These are phyloP conservation scores for Penicillium salamii DNA, from an alignment of 495 filamentous ascomycete genomes.

Conservation along the genomic window DNA sequence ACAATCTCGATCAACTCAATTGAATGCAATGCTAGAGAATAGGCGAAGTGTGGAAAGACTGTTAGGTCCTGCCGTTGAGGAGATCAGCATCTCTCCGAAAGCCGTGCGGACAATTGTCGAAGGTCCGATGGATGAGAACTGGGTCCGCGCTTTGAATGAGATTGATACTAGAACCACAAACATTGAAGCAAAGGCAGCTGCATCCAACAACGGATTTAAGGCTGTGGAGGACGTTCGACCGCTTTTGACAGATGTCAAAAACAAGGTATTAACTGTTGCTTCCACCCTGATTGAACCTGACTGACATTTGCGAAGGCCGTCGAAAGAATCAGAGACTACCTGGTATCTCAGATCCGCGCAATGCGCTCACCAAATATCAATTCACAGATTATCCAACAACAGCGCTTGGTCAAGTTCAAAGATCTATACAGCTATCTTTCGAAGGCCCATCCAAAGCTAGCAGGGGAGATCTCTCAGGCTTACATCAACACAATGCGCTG, in stretches of 20 bases:
- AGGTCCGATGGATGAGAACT: conserved; percentile 84
- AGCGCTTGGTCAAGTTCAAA: conserved; percentile 81
- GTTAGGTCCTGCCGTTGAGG: conserved; percentile 86
- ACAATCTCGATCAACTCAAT: conserved; percentile 75
- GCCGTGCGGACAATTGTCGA: conserved; percentile 81
- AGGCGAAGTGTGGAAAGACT: conserved; percentile 83
- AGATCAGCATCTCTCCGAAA: conserved; percentile 80
- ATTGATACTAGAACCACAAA: conserved; percentile 73
- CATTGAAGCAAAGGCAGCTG: conserved; percentile 60
- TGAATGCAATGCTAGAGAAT: conserved; percentile 89
- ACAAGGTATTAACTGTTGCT: conserved; percentile 53
- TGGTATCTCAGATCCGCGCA: conserved; percentile 91
- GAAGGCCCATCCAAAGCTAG: conserved; percentile 71
- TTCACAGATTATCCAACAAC: conserved; percentile 91
- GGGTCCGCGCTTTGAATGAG: conserved; percentile 82
- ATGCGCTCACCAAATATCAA: conserved; percentile 92
- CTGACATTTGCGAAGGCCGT: conserved; percentile 59
- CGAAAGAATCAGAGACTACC: conserved; percentile 88
- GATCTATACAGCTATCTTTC: conserved; percentile 83
- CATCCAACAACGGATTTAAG: conserved; percentile 62
- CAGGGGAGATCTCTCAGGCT: conserved; percentile 84
- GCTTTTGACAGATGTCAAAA: conserved; percentile 74
- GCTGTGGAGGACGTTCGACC: conserved; percentile 81
- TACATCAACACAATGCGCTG: conserved; percentile 99
- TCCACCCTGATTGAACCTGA: background rate